A percentile compares a stretch with the other conserved stretches of the same genome.
Evolutionary conservation across 2,329 filamentous ascomycete species (phyloP).

Genomic region (Cordyceps javanica): DNA sequence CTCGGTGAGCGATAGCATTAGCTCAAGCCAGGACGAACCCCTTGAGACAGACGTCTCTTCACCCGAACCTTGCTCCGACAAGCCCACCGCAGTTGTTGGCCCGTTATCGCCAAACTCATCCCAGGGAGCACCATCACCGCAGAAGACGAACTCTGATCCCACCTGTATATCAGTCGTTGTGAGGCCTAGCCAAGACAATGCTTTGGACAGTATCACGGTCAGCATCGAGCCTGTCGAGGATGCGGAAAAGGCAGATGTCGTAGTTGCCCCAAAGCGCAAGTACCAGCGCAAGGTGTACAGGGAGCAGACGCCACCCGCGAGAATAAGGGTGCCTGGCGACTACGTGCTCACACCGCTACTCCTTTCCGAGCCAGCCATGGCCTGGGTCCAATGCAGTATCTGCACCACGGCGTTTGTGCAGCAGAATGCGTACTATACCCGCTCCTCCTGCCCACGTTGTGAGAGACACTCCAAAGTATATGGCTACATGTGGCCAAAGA

Average conservation of each 20-base stretch:
- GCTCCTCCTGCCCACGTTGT: conserved; percentile 81
- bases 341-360: conserved; percentile 77
- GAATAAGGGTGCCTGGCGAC: conserved; percentile 59
- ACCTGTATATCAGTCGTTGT: neutral
- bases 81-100: neutral
- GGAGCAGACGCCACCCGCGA: conserved; percentile 26
- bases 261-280: conserved; percentile 25
- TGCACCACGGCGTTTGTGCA: conserved; percentile 83
- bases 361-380: conserved; percentile 67
- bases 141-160: neutral
- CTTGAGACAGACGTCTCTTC: conserved; percentile 42
- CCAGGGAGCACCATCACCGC: conserved; percentile 6
- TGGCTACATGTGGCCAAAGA: conserved; percentile 94
- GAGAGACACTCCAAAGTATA: conserved; percentile 95
- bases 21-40: conserved; percentile 23
- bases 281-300: conserved; percentile 29
- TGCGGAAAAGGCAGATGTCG: conserved; percentile 10
- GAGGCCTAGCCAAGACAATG: neutral
- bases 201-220: conserved; percentile 17
- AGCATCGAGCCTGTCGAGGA: conserved; percentile 22
- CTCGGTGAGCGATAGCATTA: conserved; percentile 27
- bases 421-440: conserved; percentile 78
- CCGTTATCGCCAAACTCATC: conserved; percentile 3
- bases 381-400: conserved; percentile 83
- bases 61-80: conserved; percentile 28